These are phyloP conservation scores for Aspergillus alliaceus DNA, from an alignment of 2,329 filamentous ascomycete species.

Conservation along the genomic window DNA sequence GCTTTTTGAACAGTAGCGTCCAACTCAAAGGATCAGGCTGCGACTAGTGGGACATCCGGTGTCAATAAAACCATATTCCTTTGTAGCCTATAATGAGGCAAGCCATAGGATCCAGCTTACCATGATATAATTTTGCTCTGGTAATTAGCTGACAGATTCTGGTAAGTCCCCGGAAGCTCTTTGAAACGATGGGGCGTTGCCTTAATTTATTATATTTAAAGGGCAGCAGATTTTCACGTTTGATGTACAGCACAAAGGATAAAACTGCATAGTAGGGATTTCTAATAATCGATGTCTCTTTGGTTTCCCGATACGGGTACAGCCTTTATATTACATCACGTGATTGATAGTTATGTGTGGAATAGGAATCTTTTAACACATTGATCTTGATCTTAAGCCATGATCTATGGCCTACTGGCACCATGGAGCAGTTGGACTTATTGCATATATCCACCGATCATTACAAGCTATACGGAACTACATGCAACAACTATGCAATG, in stretches of 20 bases:
- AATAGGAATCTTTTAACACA: no score
- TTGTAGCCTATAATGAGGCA: background rate
- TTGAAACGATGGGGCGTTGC: background rate
- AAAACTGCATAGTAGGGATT: background rate
- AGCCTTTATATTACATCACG: background rate
- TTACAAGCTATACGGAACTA: no score
- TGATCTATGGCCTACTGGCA: no score
- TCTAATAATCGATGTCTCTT: background rate
- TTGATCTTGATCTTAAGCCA: no score
- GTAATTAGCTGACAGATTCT: conserved; percentile 14
- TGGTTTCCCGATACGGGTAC: background rate
- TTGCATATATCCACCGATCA: no score
- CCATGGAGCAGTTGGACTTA: no score
- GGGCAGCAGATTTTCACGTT: background rate
- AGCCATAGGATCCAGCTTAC: conserved; percentile 6
- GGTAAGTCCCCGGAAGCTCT: conserved; percentile 5
- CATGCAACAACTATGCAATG: no score
- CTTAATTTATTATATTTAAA: background rate
- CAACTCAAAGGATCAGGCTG: conserved; percentile 50
- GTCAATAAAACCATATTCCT: background rate
- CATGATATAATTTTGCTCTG: conserved; percentile 16
- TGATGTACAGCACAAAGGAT: background rate
- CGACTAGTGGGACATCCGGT: conserved; percentile 10
- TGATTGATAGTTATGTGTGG: no score
- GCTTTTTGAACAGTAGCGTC: conserved; percentile 72